Base-by-base conservation (phyloP, 176 grass and related monocot species). In the Ampelocalamus luodianensis region DNA sequence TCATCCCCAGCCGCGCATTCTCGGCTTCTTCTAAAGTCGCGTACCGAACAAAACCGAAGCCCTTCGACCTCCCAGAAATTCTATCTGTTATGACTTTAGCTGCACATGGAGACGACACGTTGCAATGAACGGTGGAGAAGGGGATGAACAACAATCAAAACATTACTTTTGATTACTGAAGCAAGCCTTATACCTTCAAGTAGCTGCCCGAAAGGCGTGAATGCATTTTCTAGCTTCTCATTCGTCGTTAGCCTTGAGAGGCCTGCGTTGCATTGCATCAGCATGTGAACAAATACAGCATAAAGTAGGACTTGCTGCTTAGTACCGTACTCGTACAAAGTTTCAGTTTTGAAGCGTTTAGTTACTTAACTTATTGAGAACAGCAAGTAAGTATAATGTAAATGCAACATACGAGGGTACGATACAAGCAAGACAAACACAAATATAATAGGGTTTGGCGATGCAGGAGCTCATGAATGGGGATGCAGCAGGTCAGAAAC, bases 201-300 rank as follows among this genome's bases (percentile, higher is more conserved):
- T n/a, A 95, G 58, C 72, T 91, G 90, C 14, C 96, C 96, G 1
- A 83, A 98, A 64, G 89, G 83, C 74, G 88, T 80, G 79, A 98
- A 98, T 27, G 91, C 91, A 8, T 86, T 88, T 65, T 80, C 87
- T 59, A 98, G 93, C 59, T 93, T 98, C 16, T 90, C 96, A 81
- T 95, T 89, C 0, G 91, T 98, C 7, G 96, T 98, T 79, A 98
- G 42, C 82, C 87, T 98, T 71, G 96, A 98, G 76, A 98, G 85
- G 20, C 95, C 95, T 97, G 83, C 18, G 20, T 77, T 26, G 46
- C 78, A 88, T 80, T 15, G 74, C 53, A 62, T 77, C 56, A 72
- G 12, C 18, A 26, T 59, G 65, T 8, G 18, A 72, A 64, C 34
- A 63, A 73, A 69, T 73, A 76, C 34, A 69, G 12, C 38, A 1